These are phyloP conservation scores for Solanum chacoense DNA, from an alignment of 305 asterid genomes.

Conservation along the genomic window DNA sequence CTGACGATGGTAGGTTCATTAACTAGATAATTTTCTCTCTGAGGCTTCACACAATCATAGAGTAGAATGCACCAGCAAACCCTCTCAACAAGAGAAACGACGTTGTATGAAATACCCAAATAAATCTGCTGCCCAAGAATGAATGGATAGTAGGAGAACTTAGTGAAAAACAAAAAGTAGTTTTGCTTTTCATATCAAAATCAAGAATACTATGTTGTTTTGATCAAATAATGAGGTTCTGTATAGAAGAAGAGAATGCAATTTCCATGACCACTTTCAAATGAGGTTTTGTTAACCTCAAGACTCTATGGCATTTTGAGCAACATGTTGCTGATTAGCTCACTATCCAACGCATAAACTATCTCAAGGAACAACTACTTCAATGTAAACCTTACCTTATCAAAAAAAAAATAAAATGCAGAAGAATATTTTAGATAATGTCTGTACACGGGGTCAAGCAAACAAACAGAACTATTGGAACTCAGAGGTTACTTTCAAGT, in stretches of 20 bases:
- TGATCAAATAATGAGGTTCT: background rate
- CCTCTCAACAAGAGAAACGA: background rate
- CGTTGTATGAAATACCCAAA: background rate
- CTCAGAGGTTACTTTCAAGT: background rate
- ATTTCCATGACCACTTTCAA: background rate
- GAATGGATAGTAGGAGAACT: background rate
- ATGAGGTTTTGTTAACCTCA: background rate
- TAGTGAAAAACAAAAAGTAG: background rate
- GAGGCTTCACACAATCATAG: background rate
- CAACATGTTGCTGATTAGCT: background rate
- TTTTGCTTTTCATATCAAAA: background rate
- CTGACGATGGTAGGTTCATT: background rate
- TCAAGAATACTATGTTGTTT: background rate
- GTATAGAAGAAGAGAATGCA: background rate
- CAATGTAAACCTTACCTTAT: background rate
- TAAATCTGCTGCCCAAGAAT: background rate
- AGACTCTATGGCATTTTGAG: background rate
- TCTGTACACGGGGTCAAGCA: background rate
- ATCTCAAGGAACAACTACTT: background rate
- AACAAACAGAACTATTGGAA: background rate
- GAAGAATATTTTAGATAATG: background rate
- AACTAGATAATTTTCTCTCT: background rate
- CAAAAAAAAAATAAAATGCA: background rate
- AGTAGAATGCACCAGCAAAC: background rate
- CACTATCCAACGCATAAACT: background rate